Conservation (phyloP, 2,329 filamentous ascomycete genomes). For the Claviceps monticola region DNA sequence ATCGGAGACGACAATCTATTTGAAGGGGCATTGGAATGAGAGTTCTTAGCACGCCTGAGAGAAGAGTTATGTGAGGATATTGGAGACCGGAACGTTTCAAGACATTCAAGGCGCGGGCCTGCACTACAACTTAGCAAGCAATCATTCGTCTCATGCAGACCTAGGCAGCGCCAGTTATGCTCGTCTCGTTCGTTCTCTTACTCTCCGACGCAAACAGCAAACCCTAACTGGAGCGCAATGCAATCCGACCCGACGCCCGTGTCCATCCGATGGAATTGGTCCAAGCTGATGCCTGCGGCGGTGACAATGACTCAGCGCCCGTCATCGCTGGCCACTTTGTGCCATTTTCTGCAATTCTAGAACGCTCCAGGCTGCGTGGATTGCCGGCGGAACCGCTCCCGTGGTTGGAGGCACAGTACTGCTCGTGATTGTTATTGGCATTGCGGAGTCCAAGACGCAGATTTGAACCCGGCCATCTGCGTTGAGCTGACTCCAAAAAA, state of each 20-base stretch:
- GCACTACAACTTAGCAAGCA: neutral
- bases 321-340: neutral
- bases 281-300: neutral
- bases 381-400: neutral
- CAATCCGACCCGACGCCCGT: neutral
- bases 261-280: neutral
- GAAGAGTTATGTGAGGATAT: too few relatives aligned
- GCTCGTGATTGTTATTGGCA: neutral
- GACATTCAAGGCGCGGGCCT: too few relatives aligned
- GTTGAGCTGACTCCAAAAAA: neutral
- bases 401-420: neutral
- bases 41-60: too few relatives aligned
- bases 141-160: neutral
- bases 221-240: neutral
- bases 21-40: too few relatives aligned
- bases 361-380: neutral
- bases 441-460: neutral
- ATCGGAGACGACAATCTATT: too few relatives aligned
- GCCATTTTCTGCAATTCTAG: neutral
- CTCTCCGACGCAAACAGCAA: neutral
- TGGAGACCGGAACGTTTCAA: neutral
- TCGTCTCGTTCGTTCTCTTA: neutral
- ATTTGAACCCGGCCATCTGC: neutral
- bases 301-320: neutral
- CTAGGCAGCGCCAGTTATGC: neutral